Percentiles rank a stretch among this genome's conserved stretches.
Conservation (phyloP, 768 basidiomycete genomes). For the Termitomyces sp. region DNA sequence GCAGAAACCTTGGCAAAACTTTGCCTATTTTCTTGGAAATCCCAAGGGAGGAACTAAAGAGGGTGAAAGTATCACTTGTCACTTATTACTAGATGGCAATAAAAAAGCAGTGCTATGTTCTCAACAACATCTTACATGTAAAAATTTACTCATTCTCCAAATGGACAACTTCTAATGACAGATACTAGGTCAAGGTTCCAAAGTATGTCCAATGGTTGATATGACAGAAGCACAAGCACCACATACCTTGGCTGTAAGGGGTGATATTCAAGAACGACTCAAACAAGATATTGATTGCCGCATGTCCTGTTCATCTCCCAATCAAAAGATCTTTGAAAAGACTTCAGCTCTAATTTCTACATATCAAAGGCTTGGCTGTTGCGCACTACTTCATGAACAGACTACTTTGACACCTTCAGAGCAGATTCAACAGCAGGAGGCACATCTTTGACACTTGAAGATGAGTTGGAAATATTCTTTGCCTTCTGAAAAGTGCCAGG, state of each 20-base stretch:
- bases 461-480: too few species aligned
- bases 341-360: constrained; percentile 2
- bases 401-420: too few species aligned
- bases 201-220: constrained; percentile 2
- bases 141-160: not conserved
- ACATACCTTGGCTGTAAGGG: not conserved
- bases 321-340: constrained; percentile 6
- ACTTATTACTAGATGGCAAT: not conserved
- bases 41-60: not conserved
- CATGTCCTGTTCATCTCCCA: not conserved
- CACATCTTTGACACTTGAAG: too few species aligned
- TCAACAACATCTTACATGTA: not conserved
- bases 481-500: too few species aligned
- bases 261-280: too few species aligned
- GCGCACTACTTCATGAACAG: not conserved
- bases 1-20: not conserved
- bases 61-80: not conserved
- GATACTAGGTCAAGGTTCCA: constrained; percentile 1
- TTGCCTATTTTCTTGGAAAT: not conserved
- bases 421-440: too few species aligned
- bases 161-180: too few species aligned
- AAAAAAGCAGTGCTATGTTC: not conserved
- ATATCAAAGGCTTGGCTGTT: not conserved
- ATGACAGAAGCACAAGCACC: not conserved
- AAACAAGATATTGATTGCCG: not conserved